Percentiles rank a stretch among this genome's conserved stretches.
These are phyloP conservation scores for Cyberlindnera maclurae DNA, from an alignment of 805 yeast species.

Conservation along the genomic window DNA sequence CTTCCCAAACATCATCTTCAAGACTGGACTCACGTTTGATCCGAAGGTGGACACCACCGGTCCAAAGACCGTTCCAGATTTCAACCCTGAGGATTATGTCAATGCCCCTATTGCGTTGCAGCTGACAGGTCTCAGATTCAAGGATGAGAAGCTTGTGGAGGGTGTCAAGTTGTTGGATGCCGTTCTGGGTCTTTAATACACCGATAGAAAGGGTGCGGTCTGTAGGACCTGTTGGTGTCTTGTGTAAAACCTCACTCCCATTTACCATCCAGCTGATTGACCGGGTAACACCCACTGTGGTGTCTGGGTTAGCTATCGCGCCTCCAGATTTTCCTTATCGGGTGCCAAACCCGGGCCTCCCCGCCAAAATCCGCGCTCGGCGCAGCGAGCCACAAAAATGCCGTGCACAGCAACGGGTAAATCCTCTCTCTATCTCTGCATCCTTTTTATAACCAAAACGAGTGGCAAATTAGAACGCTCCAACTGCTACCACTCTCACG, in stretches of 20 bases:
- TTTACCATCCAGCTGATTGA: too few relatives aligned
- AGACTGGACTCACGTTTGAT: conserved; percentile 57
- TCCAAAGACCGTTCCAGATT: conserved; percentile 15
- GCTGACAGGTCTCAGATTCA: conserved; percentile 41
- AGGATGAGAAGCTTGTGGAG: conserved; percentile 43
- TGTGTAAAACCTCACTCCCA: too few relatives aligned
- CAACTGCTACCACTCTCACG: background rate
- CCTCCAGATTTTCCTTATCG: too few relatives aligned
- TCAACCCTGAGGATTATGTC: conserved; percentile 22
- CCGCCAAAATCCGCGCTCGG: too few relatives aligned
- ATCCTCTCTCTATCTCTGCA: too few relatives aligned
- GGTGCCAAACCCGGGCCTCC: background rate
- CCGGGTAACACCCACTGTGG: too few relatives aligned
- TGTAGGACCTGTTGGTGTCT: too few relatives aligned
- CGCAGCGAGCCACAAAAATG: too few relatives aligned
- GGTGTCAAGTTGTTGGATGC: conserved; percentile 36
- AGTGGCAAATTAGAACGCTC: background rate
- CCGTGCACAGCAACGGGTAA: too few relatives aligned
- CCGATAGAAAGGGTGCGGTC: too few relatives aligned
- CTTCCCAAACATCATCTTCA: conserved; percentile 60
- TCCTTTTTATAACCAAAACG: background rate
- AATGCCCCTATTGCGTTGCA: conserved; percentile 47
- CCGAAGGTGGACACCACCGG: conserved; percentile 45
- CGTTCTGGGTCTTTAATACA: conserved; percentile 18
- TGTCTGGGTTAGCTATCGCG: too few relatives aligned